Base-by-base conservation (phyloP, 257 asterid genomes). In the Mitragyna speciosa region DNA sequence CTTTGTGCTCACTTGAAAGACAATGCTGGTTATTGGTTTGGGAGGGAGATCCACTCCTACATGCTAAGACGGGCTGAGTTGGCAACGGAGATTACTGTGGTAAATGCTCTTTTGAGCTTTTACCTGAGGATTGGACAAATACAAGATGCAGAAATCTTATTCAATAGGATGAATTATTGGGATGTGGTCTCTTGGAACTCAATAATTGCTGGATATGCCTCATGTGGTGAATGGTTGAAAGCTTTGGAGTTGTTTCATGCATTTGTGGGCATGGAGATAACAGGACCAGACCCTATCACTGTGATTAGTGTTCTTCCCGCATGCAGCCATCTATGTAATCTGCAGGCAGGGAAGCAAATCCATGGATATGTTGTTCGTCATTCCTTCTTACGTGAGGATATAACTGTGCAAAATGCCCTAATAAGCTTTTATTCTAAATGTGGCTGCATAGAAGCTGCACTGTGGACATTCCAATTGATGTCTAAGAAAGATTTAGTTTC, bases 161-260 rank as follows among this genome's bases (percentile, higher is more conserved):
- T 94, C 80, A 43, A 80, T 65, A 49, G 81, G 72, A 90, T 92
- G 92, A 82, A 82, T 77, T 63, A 72, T 68, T 88, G 87, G 77
- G 98, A 93, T 83, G 58, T 85, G 56, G 97, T 92, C 76, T 86
- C 98, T 24, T 93, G 98, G 98, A 93, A 93, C 76, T 88, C 97
- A 12, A 70, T 92, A 66, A 89, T 93, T 71, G 90, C 96, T 30
- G 96, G 97, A 31, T 92, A 83, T 85, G 89, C 91, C 78, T 82
- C 85, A 30, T 88, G 86, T 87, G 88, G 89, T 74, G 84, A 92
- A 82, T 90, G 89, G 86, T 78, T 78, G 80, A 89, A 83, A 87
- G 90, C 98, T 0, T 66, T 92, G 81, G 85, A 83, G 73, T 65
- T 83, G 49, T 89, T 94, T 79, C 77, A 75, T 64, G 83, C 79